Evolutionary conservation across 2,329 filamentous ascomycete genomes (phyloP).

Genomic region (Ophiostoma piceae): DNA sequence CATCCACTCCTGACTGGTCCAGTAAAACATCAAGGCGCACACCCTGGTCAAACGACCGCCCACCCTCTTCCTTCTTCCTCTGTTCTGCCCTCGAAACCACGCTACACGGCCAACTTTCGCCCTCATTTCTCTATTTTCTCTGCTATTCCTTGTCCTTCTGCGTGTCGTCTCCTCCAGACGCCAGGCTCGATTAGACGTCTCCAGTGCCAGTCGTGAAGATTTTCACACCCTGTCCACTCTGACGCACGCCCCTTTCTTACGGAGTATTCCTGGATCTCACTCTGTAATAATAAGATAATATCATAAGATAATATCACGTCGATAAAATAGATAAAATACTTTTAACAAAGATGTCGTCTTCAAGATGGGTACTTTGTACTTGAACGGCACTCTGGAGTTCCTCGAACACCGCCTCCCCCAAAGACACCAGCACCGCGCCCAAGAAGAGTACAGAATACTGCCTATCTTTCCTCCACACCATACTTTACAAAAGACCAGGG

Average conservation of each 20-base stretch:
- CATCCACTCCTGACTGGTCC: conserved; percentile 11
- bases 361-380: background rate
- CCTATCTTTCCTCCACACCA: conserved; percentile 13
- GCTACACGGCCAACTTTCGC: conserved; percentile 7
- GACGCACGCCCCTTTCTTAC: conserved; percentile 15
- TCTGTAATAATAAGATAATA: conserved; percentile 9
- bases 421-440: background rate
- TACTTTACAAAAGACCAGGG: conserved; percentile 16
- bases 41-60: conserved; percentile 20
- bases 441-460: background rate
- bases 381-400: background rate
- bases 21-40: conserved; percentile 23
- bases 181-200: conserved; percentile 14
- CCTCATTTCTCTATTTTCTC: background rate
- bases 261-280: conserved; percentile 15
- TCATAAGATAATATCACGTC: background rate
- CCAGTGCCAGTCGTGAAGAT: conserved; percentile 21
- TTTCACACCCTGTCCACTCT: conserved; percentile 21
- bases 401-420: conserved; percentile 16
- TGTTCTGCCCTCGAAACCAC: conserved; percentile 6
- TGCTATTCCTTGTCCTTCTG: background rate
- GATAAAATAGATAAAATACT: background rate
- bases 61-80: conserved; percentile 9
- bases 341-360: background rate
- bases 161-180: conserved; percentile 19